These are phyloP conservation scores for Quercus dentata DNA, from an alignment of 306 rosid species.

Conservation along the genomic window DNA sequence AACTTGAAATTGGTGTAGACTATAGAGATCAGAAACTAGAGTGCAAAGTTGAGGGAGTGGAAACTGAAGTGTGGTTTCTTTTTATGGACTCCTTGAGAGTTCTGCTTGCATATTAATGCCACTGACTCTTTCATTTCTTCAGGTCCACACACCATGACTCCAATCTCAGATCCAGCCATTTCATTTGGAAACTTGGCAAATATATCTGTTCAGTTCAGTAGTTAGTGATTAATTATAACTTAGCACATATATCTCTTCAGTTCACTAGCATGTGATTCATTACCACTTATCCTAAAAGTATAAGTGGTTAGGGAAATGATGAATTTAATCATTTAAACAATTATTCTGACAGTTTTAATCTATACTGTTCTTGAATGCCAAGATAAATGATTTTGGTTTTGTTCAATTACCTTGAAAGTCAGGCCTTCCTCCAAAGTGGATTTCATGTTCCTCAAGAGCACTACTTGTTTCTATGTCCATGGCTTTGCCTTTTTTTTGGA, in stretches of 20 bases:
- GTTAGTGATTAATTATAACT: neutral
- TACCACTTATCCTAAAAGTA: no score
- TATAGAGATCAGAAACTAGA: conserved; percentile 25
- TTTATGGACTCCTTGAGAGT: conserved; percentile 36
- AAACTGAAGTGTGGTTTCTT: conserved; percentile 45
- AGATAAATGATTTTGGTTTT: neutral
- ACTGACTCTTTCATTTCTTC: conserved; percentile 75
- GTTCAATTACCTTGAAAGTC: conserved; percentile 54
- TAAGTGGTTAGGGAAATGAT: no score
- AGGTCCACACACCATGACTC: conserved; percentile 82
- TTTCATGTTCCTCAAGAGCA: conserved; percentile 64
- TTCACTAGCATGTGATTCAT: no score
- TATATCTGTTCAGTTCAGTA: conserved; percentile 48
- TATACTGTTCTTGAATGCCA: neutral
- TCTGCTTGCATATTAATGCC: conserved; percentile 46
- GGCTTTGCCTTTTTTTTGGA: conserved; percentile 31
- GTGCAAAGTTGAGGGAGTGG: conserved; percentile 81
- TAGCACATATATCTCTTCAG: no score
- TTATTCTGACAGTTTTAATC: neutral
- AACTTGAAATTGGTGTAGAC: neutral
- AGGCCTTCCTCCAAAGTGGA: conserved; percentile 78
- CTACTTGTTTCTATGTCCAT: conserved; percentile 39
- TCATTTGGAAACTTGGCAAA: conserved; percentile 43
- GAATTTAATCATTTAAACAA: no score
- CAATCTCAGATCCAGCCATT: conserved; percentile 45